These are phyloP conservation scores for Saturnispora silvae DNA, from an alignment of 805 yeast species.

Conservation along the genomic window DNA sequence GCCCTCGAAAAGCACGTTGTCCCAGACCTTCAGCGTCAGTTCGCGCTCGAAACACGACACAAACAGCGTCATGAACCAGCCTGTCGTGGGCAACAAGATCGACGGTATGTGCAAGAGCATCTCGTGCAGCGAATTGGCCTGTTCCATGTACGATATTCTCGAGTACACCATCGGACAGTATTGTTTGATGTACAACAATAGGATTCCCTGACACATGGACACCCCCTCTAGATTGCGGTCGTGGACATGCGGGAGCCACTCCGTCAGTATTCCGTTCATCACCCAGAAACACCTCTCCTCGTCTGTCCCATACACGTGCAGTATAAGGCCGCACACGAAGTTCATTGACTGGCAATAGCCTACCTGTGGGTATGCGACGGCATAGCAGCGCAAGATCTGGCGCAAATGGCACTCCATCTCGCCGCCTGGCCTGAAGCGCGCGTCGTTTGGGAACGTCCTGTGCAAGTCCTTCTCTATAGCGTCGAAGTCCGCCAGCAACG, in stretches of 20 bases:
- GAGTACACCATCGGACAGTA: constrained; percentile 76
- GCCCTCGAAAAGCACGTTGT: constrained; percentile 86
- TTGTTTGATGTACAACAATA: constrained; percentile 78
- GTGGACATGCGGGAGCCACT: constrained; percentile 84
- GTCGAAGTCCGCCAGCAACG: constrained; percentile 42
- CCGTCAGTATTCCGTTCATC: constrained; percentile 81
- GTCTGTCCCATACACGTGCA: constrained; percentile 81
- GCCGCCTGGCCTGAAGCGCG: constrained; percentile 48
- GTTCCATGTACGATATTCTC: constrained; percentile 26
- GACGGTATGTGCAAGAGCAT: constrained; percentile 71
- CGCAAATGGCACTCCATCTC: constrained; percentile 59
- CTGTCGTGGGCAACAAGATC: constrained; percentile 82
- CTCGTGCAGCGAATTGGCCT: constrained; percentile 26
- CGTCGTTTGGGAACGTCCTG: constrained; percentile 91
- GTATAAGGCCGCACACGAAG: constrained; percentile 77
- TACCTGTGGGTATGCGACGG: constrained; percentile 75
- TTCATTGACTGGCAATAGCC: constrained; percentile 96
- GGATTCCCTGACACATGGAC: constrained; percentile 87
- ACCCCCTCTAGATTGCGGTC: constrained; percentile 88
- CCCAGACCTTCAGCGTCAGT: constrained; percentile 85
- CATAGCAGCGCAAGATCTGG: constrained; percentile 73
- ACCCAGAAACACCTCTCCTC: constrained; percentile 94
- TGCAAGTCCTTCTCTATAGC: constrained; percentile 89
- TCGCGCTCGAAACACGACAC: constrained; percentile 87
- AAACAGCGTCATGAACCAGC: constrained; percentile 98